Percentiles rank a stretch among this genome's conserved stretches.
Evolutionary conservation across 129 eudicot species (phyloP).

Genomic region (Tagetes erecta): DNA sequence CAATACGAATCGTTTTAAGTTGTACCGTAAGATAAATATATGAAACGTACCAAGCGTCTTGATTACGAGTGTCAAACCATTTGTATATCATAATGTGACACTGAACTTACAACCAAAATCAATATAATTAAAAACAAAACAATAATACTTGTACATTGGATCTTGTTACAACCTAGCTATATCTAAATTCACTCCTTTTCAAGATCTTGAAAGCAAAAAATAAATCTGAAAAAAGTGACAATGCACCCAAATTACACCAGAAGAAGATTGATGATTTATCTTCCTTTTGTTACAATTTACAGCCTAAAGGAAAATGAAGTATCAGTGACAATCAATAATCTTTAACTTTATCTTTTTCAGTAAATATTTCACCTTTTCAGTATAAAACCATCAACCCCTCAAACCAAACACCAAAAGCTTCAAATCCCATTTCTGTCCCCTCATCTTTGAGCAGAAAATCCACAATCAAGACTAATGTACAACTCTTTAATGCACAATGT

Average conservation of each 20-base stretch:
- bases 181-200: slow-evolving; percentile 7
- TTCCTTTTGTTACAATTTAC: slow-evolving; percentile 28
- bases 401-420: slow-evolving; percentile 38
- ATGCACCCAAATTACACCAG: slow-evolving; percentile 21
- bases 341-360: slow-evolving; percentile 45
- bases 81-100: not conserved
- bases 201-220: slow-evolving; percentile 17
- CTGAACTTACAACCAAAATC: not conserved
- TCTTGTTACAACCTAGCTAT: not conserved
- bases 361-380: slow-evolving; percentile 42
- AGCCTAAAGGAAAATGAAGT: slow-evolving; percentile 39
- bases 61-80: not conserved
- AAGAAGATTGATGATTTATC: slow-evolving; percentile 25
- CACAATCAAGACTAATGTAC: slow-evolving; percentile 22
- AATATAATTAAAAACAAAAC: not conserved
- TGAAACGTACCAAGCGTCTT: no score
- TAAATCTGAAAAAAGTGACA: slow-evolving; percentile 33
- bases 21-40: no score
- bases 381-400: slow-evolving; percentile 31
- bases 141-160: not conserved
- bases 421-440: slow-evolving; percentile 37
- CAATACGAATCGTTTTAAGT: no score
- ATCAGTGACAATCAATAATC: slow-evolving; percentile 38
- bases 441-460: slow-evolving; percentile 26
- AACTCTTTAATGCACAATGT: slow-evolving; percentile 20